Evolutionary conservation across 331 rosid species (phyloP).

Genomic region (Prunus yedoensis): DNA sequence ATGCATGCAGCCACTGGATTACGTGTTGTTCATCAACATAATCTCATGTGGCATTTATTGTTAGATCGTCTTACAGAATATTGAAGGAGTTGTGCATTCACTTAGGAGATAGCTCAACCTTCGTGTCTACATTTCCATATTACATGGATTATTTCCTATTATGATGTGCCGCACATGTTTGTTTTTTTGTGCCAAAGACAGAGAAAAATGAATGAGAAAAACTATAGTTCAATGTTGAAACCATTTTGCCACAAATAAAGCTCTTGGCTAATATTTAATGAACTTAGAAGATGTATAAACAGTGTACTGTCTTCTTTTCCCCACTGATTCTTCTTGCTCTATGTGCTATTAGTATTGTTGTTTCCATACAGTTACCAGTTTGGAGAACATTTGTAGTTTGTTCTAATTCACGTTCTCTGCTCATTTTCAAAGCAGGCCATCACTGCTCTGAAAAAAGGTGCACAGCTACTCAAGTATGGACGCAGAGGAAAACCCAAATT

Average conservation of each 20-base stretch:
- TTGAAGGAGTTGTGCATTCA: neutral
- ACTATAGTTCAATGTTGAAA: neutral
- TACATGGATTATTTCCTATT: neutral
- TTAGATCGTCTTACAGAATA: neutral
- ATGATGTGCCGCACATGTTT: neutral
- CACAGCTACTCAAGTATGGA: conserved; percentile 48
- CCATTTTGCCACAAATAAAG: neutral
- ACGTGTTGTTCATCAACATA: neutral
- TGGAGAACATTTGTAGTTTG: conserved; percentile 10
- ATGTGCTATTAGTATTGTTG: neutral
- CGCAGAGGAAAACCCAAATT: conserved; percentile 48
- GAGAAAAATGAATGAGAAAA: neutral
- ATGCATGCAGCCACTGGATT: neutral
- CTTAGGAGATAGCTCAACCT: neutral
- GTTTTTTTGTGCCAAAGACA: neutral
- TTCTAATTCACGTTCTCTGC: conserved; percentile 4
- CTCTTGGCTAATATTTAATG: neutral
- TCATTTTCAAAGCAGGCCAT: conserved; percentile 32
- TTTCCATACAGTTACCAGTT: neutral
- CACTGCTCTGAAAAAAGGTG: conserved; percentile 43
- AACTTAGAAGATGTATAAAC: neutral
- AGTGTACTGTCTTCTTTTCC: too few species aligned
- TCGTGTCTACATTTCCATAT: neutral
- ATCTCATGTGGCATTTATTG: neutral
- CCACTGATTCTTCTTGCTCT: neutral